phyloP scores from a whole-genome alignment of 179 eudicot genomes.

The Amaranthus tricolor region DNA sequence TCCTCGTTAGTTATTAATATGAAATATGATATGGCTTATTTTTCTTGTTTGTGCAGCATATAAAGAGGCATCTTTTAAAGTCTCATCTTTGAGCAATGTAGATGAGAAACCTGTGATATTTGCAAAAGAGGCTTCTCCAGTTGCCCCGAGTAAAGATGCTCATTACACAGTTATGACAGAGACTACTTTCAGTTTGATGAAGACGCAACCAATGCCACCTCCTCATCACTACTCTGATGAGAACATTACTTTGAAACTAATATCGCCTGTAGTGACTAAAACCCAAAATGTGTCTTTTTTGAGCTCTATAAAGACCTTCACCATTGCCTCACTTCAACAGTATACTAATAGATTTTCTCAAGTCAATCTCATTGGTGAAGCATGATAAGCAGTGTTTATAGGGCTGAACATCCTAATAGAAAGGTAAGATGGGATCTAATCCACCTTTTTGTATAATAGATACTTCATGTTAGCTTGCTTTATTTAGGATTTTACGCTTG shows the following conservation, averaged over 20 bases:
- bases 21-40: too few species aligned
- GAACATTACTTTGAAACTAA: slow-evolving; percentile 32
- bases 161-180: slow-evolving; percentile 48
- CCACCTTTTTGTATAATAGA: background rate
- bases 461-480: too few species aligned
- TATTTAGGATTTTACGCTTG: too few species aligned
- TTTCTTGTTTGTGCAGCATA: slow-evolving; percentile 17
- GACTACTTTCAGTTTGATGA: slow-evolving; percentile 17
- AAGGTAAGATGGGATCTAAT: slow-evolving; percentile 28
- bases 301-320: slow-evolving; percentile 36
- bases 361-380: slow-evolving; percentile 48
- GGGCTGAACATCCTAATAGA: slow-evolving; percentile 46
- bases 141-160: slow-evolving; percentile 34
- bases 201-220: slow-evolving; percentile 39
- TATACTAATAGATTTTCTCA: slow-evolving; percentile 50
- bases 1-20: background rate
- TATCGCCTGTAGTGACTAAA: slow-evolving; percentile 17
- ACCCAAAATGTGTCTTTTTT: slow-evolving; percentile 20
- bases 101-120: slow-evolving; percentile 23
- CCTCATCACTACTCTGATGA: slow-evolving; percentile 38
- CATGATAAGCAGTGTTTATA: slow-evolving; percentile 41
- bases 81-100: slow-evolving; percentile 6
- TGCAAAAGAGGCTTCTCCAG: slow-evolving; percentile 27
- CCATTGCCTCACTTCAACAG: slow-evolving; percentile 44
- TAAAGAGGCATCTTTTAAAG: slow-evolving; percentile 23